phyloP scores from a whole-genome alignment of 805 yeast genomes.

The Pichia eremophila region DNA sequence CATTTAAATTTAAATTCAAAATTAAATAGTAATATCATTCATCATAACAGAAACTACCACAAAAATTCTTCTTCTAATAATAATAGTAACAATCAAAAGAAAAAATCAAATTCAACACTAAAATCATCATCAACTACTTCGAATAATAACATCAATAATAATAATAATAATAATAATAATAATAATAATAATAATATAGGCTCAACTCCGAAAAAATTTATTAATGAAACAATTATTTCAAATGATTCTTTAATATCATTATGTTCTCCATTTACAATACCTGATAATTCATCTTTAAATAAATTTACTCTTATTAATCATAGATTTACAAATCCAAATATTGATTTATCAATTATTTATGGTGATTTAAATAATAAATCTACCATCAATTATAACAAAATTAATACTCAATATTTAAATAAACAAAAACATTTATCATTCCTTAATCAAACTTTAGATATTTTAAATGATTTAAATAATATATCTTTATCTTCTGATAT shows the following conservation, averaged over 20 bases:
- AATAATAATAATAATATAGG: too few relatives aligned
- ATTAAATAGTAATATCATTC: too few relatives aligned
- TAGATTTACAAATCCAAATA: neutral
- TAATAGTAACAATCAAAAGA: too few relatives aligned
- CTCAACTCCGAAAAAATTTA: neutral
- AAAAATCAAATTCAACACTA: too few relatives aligned
- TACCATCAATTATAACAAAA: neutral
- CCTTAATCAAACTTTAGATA: neutral
- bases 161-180: too few relatives aligned
- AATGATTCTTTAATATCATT: slow-evolving; percentile 13
- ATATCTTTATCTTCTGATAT: too few relatives aligned
- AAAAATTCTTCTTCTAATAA: too few relatives aligned
- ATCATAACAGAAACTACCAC: too few relatives aligned
- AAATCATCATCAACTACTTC: too few relatives aligned
- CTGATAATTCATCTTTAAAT: slow-evolving; percentile 6
- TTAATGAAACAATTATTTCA: neutral
- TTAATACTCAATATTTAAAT: neutral
- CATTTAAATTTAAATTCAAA: too few relatives aligned
- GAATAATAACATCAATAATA: too few relatives aligned
- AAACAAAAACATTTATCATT: neutral
- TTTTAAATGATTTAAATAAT: neutral
- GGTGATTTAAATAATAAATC: neutral
- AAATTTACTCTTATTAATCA: neutral
- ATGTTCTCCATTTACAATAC: slow-evolving; percentile 18
- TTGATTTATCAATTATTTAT: slow-evolving; percentile 4